Evolutionary conservation across 2,329 filamentous ascomycete species (phyloP).

Genomic region (Diaporthe sp.): DNA sequence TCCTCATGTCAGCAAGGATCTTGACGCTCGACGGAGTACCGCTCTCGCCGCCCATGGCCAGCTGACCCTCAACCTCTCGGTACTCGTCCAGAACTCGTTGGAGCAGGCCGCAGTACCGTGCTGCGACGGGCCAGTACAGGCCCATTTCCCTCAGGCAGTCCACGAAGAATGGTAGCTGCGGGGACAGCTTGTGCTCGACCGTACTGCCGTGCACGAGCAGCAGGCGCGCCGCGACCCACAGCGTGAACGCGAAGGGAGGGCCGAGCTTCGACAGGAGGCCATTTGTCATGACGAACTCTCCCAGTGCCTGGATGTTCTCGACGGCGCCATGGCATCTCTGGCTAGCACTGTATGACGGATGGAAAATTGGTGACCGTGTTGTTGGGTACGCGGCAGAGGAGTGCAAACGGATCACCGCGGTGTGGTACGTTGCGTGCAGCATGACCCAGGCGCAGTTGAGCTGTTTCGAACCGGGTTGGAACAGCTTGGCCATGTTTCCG

Average conservation of each 20-base stretch:
- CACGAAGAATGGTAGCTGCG: constrained; percentile 85
- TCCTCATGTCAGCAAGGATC: constrained; percentile 91
- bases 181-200: constrained; percentile 85
- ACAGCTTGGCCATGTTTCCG: constrained; percentile 85
- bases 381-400: constrained; percentile 95
- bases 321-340: constrained; percentile 88
- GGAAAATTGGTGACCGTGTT: constrained; percentile 89
- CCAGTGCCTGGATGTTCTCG: constrained; percentile 83
- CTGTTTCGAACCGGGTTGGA: constrained; percentile 77
- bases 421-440: constrained; percentile 91
- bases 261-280: constrained; percentile 84
- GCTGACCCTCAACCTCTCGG: constrained; percentile 80
- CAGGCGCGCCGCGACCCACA: constrained; percentile 92
- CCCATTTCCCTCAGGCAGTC: constrained; percentile 86
- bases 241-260: constrained; percentile 90
- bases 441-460: constrained; percentile 90
- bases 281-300: constrained; percentile 82
- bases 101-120: constrained; percentile 83
- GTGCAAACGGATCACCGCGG: constrained; percentile 89
- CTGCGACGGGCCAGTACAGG: constrained; percentile 86
- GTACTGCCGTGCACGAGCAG: constrained; percentile 92
- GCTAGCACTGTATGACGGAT: constrained; percentile 86
- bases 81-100: constrained; percentile 90
- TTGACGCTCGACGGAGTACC: constrained; percentile 83
- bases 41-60: constrained; percentile 66